These are phyloP conservation scores for Colletotrichum tropicale DNA, from an alignment of 2,329 filamentous ascomycete species.

Conservation along the genomic window DNA sequence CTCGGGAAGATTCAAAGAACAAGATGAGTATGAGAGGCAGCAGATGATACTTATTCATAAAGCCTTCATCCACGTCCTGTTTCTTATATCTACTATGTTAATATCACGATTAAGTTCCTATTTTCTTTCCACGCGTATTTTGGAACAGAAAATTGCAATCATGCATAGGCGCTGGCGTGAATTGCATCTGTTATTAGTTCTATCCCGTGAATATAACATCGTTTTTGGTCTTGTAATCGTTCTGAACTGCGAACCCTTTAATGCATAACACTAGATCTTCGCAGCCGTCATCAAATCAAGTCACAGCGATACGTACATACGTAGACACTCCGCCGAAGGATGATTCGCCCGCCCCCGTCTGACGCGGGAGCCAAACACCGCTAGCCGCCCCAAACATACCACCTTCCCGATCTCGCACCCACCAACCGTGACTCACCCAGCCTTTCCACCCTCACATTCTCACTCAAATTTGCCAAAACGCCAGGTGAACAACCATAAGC, in stretches of 20 bases:
- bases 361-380: background rate
- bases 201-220: background rate
- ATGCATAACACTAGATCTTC: accelerated
- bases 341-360: background rate
- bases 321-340: background rate
- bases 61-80: background rate
- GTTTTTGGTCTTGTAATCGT: background rate
- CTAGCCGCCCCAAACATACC: background rate
- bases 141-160: background rate
- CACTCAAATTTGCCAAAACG: background rate
- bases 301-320: background rate
- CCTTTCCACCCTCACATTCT: background rate
- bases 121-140: accelerated
- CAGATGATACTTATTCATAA: accelerated
- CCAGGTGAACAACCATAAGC: no score
- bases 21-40: background rate
- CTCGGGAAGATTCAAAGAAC: background rate
- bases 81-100: accelerated
- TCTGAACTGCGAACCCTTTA: background rate
- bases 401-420: background rate
- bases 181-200: background rate
- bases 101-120: accelerated
- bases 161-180: background rate
- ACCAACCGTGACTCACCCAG: background rate
- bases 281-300: background rate